Evolutionary conservation across 768 basidiomycete genomes (phyloP).

Genomic region (Harrya chromipes): DNA sequence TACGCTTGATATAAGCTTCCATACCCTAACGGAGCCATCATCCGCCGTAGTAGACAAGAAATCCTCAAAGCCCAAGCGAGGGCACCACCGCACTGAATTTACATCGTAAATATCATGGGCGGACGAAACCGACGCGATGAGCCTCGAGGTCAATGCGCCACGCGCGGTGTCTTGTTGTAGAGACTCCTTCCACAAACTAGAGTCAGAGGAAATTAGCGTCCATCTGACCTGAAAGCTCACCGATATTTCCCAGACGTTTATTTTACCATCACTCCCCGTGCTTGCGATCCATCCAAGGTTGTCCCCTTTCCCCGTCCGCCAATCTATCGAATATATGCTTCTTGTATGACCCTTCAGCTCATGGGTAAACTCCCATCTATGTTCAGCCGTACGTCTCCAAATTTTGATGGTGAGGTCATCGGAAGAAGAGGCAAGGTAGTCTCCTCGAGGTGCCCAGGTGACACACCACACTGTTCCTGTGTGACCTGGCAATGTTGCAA

Average conservation of each 20-base stretch:
- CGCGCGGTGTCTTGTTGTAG: slow-evolving; percentile 5
- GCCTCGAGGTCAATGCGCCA: slow-evolving; percentile 32
- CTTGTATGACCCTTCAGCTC: slow-evolving; percentile 65
- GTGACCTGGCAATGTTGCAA: slow-evolving; percentile 78
- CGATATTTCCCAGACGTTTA: slow-evolving; percentile 77
- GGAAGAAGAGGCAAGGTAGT: slow-evolving; percentile 82
- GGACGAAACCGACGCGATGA: slow-evolving; percentile 55
- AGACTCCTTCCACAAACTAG: slow-evolving; percentile 14
- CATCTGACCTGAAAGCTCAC: slow-evolving; percentile 35
- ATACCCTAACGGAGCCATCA: slow-evolving; percentile 80
- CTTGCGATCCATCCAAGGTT: slow-evolving; percentile 81
- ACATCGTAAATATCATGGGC: slow-evolving; percentile 86
- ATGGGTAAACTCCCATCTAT: slow-evolving; percentile 61
- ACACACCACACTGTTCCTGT: slow-evolving; percentile 90
- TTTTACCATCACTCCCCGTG: slow-evolving; percentile 79
- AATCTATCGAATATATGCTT: slow-evolving; percentile 78
- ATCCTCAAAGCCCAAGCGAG: slow-evolving; percentile 57
- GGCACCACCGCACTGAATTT: slow-evolving; percentile 85
- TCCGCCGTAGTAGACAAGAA: slow-evolving; percentile 83
- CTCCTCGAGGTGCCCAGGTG: slow-evolving; percentile 73
- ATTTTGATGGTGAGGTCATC: slow-evolving; percentile 83
- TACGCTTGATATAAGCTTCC: slow-evolving; percentile 43
- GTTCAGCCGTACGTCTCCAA: slow-evolving; percentile 68
- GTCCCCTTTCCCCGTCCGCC: slow-evolving; percentile 48
- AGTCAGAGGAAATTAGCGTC: slow-evolving; percentile 1